These are phyloP conservation scores for Verruconis gallopava DNA, from an alignment of 2,329 filamentous ascomycete genomes.

Conservation along the genomic window DNA sequence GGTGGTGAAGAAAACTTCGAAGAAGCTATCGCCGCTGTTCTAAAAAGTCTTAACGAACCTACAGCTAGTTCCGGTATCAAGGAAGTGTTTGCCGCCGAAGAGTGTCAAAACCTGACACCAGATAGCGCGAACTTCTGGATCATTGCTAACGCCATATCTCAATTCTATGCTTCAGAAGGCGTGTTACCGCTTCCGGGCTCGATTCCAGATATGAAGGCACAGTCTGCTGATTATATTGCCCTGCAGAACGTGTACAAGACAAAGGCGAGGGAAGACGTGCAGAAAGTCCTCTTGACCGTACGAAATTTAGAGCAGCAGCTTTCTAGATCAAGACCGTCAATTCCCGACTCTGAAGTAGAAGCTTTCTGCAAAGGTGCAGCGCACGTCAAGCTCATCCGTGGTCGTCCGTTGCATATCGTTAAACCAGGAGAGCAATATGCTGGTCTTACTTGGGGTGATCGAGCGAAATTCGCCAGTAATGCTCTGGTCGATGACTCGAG, in stretches of 20 bases:
- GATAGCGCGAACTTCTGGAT: slow-evolving; percentile 67
- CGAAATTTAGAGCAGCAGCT: slow-evolving; percentile 40
- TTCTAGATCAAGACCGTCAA: slow-evolving; percentile 29
- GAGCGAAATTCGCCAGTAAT: slow-evolving; percentile 36
- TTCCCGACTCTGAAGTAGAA: slow-evolving; percentile 66
- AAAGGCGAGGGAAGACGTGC: slow-evolving; percentile 67
- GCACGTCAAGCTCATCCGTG: slow-evolving; percentile 78
- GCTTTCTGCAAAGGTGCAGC: slow-evolving; percentile 91
- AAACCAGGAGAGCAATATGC: slow-evolving; percentile 27
- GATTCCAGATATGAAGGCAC: slow-evolving; percentile 94
- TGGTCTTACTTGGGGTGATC: slow-evolving; percentile 27
- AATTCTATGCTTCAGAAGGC: slow-evolving; percentile 61
- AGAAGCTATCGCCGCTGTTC: slow-evolving; percentile 73
- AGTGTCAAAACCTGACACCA: slow-evolving; percentile 34
- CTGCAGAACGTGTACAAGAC: slow-evolving; percentile 87
- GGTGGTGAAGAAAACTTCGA: slow-evolving; percentile 96
- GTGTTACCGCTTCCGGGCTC: slow-evolving; percentile 73
- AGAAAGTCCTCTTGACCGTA: slow-evolving; percentile 58
- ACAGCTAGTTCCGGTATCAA: slow-evolving; percentile 55
- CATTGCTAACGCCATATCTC: slow-evolving; percentile 64
- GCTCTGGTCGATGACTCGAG: slow-evolving; percentile 31
- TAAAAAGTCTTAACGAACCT: slow-evolving; percentile 68
- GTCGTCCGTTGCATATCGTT: slow-evolving; percentile 39
- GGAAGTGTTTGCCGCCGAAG: slow-evolving; percentile 64
- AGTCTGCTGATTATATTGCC: slow-evolving; percentile 77